Conservation (phyloP, 2,329 filamentous ascomycete genomes). For the Rutstroemia sp. region DNA sequence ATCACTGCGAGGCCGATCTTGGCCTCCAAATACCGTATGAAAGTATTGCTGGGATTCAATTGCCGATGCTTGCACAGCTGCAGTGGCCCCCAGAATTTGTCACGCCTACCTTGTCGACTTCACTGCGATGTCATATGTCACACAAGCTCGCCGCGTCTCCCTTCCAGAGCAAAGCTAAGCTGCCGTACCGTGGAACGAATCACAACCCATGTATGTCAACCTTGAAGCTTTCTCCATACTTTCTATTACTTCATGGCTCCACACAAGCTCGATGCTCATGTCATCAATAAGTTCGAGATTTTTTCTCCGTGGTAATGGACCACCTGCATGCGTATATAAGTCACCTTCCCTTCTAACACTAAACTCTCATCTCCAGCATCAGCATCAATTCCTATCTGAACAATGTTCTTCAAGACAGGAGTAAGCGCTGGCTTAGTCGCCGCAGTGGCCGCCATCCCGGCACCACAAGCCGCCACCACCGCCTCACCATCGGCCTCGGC, state of each 20-base stretch:
- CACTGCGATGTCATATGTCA: too few species aligned
- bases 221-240: not conserved
- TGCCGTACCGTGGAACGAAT: too few species aligned
- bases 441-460: not conserved
- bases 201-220: too few species aligned
- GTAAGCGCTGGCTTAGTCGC: not conserved
- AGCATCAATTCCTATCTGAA: not conserved
- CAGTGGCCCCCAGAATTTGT: too few species aligned
- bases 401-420: constrained; percentile 6
- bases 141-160: too few species aligned
- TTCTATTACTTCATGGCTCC: constrained; percentile 8
- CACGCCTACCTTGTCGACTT: too few species aligned
- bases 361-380: not conserved
- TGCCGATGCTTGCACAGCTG: too few species aligned
- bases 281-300: constrained; percentile 1
- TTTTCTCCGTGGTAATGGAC: not conserved
- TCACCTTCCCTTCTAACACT: not conserved
- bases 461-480: not conserved
- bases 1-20: too few species aligned
- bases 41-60: too few species aligned
- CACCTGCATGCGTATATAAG: not conserved
- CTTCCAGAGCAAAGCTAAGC: too few species aligned
- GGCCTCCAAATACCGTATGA: too few species aligned
- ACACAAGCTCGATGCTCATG: not conserved
- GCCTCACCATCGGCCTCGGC: not conserved